Base-by-base conservation (phyloP, 2,329 filamentous ascomycete genomes). In the Lachnellula arida region DNA sequence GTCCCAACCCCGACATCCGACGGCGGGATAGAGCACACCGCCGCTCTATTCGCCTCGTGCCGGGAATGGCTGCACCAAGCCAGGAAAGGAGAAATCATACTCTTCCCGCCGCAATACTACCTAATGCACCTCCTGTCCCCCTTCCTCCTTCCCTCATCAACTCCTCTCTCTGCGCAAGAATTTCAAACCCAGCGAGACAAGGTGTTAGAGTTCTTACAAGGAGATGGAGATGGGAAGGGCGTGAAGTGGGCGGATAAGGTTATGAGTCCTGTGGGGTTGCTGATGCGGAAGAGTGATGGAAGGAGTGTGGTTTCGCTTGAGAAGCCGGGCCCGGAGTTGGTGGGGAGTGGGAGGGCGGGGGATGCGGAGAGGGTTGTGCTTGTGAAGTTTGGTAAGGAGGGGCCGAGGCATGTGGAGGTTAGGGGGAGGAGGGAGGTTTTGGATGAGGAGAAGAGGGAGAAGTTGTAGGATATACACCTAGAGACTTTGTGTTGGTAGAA, bases 101-200 rank as follows among this genome's bases (percentile, higher is more conserved):
- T 99, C 5, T 97, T 95, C 68, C 94, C 94, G 4, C 94, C 94
- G 0, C 94, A 97, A 68, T 87, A 86, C 68, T 91, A 88, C 71
- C 79, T 94, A 4, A 76, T 91, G 11, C 74, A 78, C 35, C 72
- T 88, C 0, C 71, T 89, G 2, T 70, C 79, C 0, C 73, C 73
- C 2, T 82, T 84, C 62, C 72, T 88, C 15, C 69, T 67, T 4
- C 71, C 65, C 60, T 15, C 59, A 19, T 3, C 11, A 14, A 66
- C 68, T 0, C 58, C 65, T 1, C 54, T 63, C 0, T 63, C 68
- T 2, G 51, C 65, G 47, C 46, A 55, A 32, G 68, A 72, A 4
- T 61, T 84, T 67, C 68, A 74, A 37, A 61, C 63, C 0, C 80
- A 87, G 65, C 72, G 85, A 9, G 70, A 78, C 17, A 69, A 68